phyloP scores from a whole-genome alignment of 2,329 filamentous ascomycete species.

The Paecilomyces dactylethromorphus region DNA sequence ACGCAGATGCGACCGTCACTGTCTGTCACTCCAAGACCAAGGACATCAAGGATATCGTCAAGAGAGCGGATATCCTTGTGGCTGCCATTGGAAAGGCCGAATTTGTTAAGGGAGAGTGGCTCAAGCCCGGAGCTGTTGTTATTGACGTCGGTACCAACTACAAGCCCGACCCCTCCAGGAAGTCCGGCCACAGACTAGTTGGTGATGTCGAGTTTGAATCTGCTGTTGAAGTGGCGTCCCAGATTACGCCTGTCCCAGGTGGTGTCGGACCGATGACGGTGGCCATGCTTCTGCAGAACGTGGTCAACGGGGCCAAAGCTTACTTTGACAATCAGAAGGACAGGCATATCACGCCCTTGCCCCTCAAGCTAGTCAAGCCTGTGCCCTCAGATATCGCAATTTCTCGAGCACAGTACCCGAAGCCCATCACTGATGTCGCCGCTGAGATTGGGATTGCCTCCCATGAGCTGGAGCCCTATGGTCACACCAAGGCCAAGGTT shows the following conservation, averaged over 20 bases:
- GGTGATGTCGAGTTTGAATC: constrained; percentile 92
- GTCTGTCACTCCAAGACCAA: constrained; percentile 88
- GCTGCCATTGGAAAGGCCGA: constrained; percentile 82
- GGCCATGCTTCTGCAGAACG: constrained; percentile 94
- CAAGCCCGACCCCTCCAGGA: constrained; percentile 79
- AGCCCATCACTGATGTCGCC: constrained; percentile 78
- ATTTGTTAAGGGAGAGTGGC: constrained; percentile 90
- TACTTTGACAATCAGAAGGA: constrained; percentile 80
- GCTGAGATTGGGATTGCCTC: constrained; percentile 78
- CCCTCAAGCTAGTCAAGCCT: constrained; percentile 68
- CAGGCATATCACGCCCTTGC: constrained; percentile 73
- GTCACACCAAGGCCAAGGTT: constrained; percentile 93
- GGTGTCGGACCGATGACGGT: constrained; percentile 99
- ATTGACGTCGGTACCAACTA: constrained; percentile 98
- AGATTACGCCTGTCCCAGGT: constrained; percentile 92
- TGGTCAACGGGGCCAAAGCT: constrained; percentile 74
- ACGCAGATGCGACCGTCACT: constrained; percentile 93
- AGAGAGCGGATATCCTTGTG: constrained; percentile 80
- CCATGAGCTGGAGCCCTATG: constrained; percentile 92
- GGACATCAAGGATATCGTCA: constrained; percentile 66
- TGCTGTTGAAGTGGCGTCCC: constrained; percentile 76
- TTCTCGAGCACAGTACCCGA: constrained; percentile 83
- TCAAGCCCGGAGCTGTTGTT: constrained; percentile 90
- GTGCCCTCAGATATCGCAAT: constrained; percentile 96
- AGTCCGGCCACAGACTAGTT: constrained; percentile 85